Evolutionary conservation across 2,329 filamentous ascomycete species (phyloP).

Genomic region (Botrytis sinoallii): DNA sequence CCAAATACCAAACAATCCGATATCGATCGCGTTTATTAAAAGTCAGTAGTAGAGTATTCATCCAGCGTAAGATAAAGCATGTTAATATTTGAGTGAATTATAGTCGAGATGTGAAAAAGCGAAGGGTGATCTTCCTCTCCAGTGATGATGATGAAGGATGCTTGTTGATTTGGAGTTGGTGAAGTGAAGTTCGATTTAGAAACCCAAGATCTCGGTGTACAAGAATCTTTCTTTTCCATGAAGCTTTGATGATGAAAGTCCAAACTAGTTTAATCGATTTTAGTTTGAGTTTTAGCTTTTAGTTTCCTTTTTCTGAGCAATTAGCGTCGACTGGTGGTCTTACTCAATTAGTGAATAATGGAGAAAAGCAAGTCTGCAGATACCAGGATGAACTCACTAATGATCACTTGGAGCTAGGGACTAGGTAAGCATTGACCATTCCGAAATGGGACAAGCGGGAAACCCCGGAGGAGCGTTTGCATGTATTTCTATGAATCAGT

Average conservation of each 20-base stretch:
- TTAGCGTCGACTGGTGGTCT: not conserved
- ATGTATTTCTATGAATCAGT: not conserved
- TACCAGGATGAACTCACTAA: not conserved
- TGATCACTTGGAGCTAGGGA: not conserved
- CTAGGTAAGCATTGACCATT: not conserved
- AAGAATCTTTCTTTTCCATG: constrained; percentile 16
- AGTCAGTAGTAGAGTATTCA: not conserved
- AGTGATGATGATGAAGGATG: not conserved
- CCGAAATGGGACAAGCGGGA: not conserved
- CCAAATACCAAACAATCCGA: not conserved
- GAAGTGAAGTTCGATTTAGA: not conserved
- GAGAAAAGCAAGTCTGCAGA: constrained; percentile 17
- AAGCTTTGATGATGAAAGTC: constrained; percentile 17
- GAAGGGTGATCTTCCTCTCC: not conserved
- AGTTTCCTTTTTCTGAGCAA: not conserved
- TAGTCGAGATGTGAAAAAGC: not conserved
- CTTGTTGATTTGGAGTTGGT: too few species aligned
- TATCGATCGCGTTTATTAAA: not conserved
- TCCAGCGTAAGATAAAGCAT: not conserved
- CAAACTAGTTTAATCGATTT: not conserved
- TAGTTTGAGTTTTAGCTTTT: not conserved
- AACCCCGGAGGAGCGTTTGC: not conserved
- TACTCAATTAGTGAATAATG: constrained; percentile 15
- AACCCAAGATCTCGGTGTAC: not conserved
- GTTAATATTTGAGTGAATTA: not conserved